Evolutionary conservation across 2,329 filamentous ascomycete species (phyloP).

Genomic region (Fusarium nodosum): DNA sequence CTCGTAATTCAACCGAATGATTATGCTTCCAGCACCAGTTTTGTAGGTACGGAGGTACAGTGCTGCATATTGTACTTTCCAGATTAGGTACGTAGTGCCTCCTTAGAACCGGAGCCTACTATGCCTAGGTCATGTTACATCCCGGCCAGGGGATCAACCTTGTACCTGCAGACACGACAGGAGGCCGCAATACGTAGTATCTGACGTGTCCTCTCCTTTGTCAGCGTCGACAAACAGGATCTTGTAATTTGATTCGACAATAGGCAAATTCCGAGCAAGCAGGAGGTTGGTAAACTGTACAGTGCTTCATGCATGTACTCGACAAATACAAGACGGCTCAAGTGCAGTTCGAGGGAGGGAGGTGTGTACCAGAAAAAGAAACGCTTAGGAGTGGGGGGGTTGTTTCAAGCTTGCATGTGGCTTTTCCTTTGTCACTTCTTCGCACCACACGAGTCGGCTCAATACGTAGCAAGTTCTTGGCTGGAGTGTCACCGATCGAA

Average conservation of each 20-base stretch:
- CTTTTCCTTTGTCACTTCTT: conserved; percentile 17
- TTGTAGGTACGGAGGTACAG: neutral
- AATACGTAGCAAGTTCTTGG: neutral
- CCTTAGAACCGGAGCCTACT: neutral
- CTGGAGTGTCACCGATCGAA: neutral
- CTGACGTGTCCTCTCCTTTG: conserved; percentile 41
- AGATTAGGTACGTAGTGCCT: neutral
- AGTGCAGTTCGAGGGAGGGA: neutral
- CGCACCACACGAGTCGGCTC: conserved; percentile 4
- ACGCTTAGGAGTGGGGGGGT: neutral
- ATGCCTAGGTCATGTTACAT: conserved; percentile 19
- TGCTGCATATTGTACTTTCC: neutral
- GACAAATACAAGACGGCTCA: neutral
- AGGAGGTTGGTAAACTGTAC: conserved; percentile 4
- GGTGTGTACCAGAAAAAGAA: conserved; percentile 11
- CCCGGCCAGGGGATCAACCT: conserved; percentile 30
- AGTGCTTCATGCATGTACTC: neutral
- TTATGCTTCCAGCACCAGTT: neutral
- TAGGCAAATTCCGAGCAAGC: neutral
- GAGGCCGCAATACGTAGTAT: conserved; percentile 26
- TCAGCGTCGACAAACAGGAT: neutral
- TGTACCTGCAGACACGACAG: conserved; percentile 29
- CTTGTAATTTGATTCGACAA: conserved; percentile 1
- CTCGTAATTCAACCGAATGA: neutral
- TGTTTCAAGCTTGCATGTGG: conserved; percentile 36